Evolutionary conservation across 2,329 filamentous ascomycete genomes (phyloP).

Genomic region (Ascochyta rabiei): DNA sequence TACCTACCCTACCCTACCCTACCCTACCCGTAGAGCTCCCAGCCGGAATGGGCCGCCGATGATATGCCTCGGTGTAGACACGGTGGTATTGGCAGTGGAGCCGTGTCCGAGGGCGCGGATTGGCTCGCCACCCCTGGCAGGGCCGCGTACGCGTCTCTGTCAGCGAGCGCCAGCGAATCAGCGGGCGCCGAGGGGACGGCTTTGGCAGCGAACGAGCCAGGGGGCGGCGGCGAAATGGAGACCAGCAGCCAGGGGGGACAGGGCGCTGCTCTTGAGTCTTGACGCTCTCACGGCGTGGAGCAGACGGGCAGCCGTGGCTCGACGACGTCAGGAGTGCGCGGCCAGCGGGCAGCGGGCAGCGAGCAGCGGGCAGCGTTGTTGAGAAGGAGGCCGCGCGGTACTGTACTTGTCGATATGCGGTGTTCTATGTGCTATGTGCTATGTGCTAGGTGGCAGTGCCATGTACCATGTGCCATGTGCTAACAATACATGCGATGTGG

Average conservation of each 20-base stretch:
- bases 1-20: too few relatives aligned
- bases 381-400: constrained; percentile 24
- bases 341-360: neutral
- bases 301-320: neutral
- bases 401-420: neutral
- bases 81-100: constrained; percentile 11
- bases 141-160: constrained; percentile 11
- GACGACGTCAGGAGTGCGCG: constrained; percentile 10
- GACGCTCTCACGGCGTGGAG: constrained; percentile 1
- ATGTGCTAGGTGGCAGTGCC: neutral
- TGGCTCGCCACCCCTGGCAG: constrained; percentile 4
- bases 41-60: constrained; percentile 1
- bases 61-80: constrained; percentile 2
- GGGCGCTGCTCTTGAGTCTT: neutral
- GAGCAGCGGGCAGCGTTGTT: constrained; percentile 17
- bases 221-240: constrained; percentile 16
- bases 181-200: neutral
- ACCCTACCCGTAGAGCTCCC: neutral
- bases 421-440: too few relatives aligned
- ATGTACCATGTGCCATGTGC: too few relatives aligned
- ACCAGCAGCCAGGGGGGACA: constrained; percentile 11
- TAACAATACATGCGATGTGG: too few relatives aligned
- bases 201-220: constrained; percentile 19
- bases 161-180: constrained; percentile 13
- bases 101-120: neutral